Conservation (phyloP, 305 asterid genomes). For the Ajuga reptans region DNA sequence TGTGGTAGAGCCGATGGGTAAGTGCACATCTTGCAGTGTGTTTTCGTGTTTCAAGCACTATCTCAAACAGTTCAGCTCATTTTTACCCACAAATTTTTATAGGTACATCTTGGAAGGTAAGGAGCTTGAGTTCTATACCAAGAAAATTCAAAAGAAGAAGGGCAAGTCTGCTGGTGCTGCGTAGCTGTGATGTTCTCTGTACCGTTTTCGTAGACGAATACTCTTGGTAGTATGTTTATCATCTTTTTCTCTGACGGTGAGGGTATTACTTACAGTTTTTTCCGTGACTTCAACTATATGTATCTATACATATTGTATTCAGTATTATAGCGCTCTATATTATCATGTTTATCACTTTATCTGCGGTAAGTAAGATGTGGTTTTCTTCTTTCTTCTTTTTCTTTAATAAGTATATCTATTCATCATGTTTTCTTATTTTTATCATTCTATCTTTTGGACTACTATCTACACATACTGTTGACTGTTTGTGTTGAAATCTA, state of each 20-base stretch:
- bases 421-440: no score
- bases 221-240: neutral
- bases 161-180: conserved; percentile 42
- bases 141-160: conserved; percentile 51
- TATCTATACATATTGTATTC: no score
- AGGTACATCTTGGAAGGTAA: conserved; percentile 57
- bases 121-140: conserved; percentile 49
- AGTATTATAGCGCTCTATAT: no score
- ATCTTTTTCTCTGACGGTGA: neutral
- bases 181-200: neutral
- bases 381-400: no score
- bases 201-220: neutral
- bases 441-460: no score
- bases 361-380: no score
- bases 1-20: conserved; percentile 61
- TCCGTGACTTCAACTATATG: no score
- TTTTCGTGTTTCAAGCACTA: neutral
- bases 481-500: no score
- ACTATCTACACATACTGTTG: no score
- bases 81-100: neutral
- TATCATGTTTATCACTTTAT: no score
- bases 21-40: neutral
- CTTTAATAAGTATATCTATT: no score
- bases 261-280: neutral
- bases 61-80: neutral